Evolutionary conservation across 1,139 yeast genomes (phyloP), one percentile per base, ranked within the genome.

Genomic region (Insectozyma bohioensis): DNA sequence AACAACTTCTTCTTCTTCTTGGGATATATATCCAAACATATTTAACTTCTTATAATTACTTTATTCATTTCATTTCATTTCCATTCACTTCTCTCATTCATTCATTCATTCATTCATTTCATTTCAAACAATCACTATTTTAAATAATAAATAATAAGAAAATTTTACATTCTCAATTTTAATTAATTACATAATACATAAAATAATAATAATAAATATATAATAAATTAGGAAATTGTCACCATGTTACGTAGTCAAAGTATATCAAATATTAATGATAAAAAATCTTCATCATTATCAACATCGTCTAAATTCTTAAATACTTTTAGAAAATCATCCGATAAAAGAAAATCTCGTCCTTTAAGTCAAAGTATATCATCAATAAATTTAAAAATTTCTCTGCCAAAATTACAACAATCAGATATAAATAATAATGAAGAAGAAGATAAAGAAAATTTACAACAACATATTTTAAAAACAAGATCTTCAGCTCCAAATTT

Each of bases 231-330:
- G n/a, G n/a, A n/a, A n/a, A n/a, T n/a, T n/a, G n/a, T n/a, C 22
- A 24, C 20, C 16, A 58, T 61, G 66, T 46, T 61, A 28, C 54
- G 63, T 33, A 56, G 63, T 35, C 64, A 58, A 32, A 58, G 63
- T 34, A 56, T 57, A 15, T 46, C 55, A 26, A 54, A 58, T 36
- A 42, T 60, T 12, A 41, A 44, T 30, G 64, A 56, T 26, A 46
- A 46, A 26, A 54, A 49, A 37, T 35, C 50, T 11, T 46, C 46
- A 24, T 30, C 48, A 17, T 20, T 41, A 3, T 48, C 56, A 10
- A 46, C 47, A 24, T 35, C 50, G 10, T 26, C 41, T 2, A 47
- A 54, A n/a, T 47, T 59, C 28, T 49, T 59, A 20, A 43, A 42
- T 29, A 41, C 57, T 4, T 49, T 58, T 29, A 48, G 51, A 42